phyloP scores from a whole-genome alignment of 2,329 filamentous ascomycete genomes.

The Aspergillus eucalypticola region DNA sequence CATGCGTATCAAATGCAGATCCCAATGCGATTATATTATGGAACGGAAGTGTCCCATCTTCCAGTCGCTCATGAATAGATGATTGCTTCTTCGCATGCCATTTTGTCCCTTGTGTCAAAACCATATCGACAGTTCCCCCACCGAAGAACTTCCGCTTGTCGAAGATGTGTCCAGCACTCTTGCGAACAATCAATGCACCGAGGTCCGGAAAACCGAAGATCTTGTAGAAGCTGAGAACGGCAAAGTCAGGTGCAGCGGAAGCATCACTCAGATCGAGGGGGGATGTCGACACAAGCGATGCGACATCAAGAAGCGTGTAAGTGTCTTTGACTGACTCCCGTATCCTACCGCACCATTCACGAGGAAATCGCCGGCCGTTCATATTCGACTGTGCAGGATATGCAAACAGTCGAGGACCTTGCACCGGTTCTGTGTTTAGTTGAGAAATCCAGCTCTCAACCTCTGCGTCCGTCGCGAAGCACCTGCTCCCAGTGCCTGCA shows the following conservation, averaged over 20 bases:
- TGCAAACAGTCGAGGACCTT: conserved; percentile 60
- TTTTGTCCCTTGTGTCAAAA: conserved; percentile 71
- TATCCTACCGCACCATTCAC: conserved; percentile 64
- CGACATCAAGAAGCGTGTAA: conserved; percentile 77
- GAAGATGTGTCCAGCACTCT: conserved; percentile 65
- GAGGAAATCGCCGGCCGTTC: conserved; percentile 74
- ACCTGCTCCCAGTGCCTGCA: conserved; percentile 60
- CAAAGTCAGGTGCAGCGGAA: conserved; percentile 73
- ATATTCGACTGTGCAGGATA: conserved; percentile 93
- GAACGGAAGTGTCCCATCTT: conserved; percentile 88
- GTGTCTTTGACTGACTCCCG: conserved; percentile 47
- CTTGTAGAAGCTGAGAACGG: conserved; percentile 87
- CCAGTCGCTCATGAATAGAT: conserved; percentile 75
- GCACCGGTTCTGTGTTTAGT: conserved; percentile 16
- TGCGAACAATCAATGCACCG: conserved; percentile 79
- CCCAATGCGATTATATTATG: conserved; percentile 86
- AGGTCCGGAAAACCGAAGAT: conserved; percentile 97
- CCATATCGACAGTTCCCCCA: conserved; percentile 90
- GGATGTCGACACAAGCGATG: conserved; percentile 75
- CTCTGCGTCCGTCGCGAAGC: conserved; percentile 64
- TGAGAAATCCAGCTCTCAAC: conserved; percentile 66
- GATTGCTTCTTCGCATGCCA: conserved; percentile 79
- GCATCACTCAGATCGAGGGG: conserved; percentile 68
- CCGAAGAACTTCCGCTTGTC: conserved; percentile 78
- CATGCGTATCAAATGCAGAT: conserved; percentile 69